Conservation (phyloP, 352 stramenopile species). For the Globisporangium alternatum region DNA sequence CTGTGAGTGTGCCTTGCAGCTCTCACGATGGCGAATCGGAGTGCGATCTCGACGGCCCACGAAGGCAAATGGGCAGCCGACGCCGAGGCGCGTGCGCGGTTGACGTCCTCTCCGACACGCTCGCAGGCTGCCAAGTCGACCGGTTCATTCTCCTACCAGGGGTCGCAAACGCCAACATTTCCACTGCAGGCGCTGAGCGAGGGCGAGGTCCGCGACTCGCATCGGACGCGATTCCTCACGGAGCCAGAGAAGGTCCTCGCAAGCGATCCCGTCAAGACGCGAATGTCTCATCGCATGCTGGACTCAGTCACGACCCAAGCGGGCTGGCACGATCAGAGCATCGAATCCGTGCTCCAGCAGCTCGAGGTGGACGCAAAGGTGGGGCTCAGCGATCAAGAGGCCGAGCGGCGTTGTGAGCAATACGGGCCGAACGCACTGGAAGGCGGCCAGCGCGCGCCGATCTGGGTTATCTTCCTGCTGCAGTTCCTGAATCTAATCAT, state of each 20-base stretch:
- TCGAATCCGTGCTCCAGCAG: conserved; percentile 27
- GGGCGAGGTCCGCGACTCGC: conserved; percentile 9
- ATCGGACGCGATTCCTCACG: conserved; percentile 32
- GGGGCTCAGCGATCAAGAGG: conserved; percentile 28
- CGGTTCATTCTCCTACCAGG: conserved; percentile 17
- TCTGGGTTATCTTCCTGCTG: conserved; percentile 43
- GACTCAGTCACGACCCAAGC: conserved; percentile 26
- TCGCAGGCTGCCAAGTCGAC: conserved; percentile 12
- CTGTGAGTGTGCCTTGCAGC: background rate
- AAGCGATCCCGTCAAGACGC: conserved; percentile 31
- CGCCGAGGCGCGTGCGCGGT: conserved; percentile 4
- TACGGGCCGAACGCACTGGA: conserved; percentile 16
- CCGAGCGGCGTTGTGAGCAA: conserved; percentile 21
- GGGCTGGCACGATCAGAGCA: conserved; percentile 28
- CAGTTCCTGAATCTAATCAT: conserved; percentile 60
- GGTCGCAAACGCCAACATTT: conserved; percentile 10
- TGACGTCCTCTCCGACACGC: conserved; percentile 15
- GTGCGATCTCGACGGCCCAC: background rate
- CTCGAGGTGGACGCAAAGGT: conserved; percentile 27
- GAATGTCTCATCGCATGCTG: conserved; percentile 33
- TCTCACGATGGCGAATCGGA: conserved; percentile 9
- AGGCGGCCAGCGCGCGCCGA: conserved; percentile 17
- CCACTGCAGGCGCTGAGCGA: conserved; percentile 9
- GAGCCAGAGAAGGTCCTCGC: conserved; percentile 35
- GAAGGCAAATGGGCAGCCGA: conserved; percentile 14